Evolutionary conservation across 805 yeast genomes (phyloP).

Genomic region (Lipomyces chichibuensis): DNA sequence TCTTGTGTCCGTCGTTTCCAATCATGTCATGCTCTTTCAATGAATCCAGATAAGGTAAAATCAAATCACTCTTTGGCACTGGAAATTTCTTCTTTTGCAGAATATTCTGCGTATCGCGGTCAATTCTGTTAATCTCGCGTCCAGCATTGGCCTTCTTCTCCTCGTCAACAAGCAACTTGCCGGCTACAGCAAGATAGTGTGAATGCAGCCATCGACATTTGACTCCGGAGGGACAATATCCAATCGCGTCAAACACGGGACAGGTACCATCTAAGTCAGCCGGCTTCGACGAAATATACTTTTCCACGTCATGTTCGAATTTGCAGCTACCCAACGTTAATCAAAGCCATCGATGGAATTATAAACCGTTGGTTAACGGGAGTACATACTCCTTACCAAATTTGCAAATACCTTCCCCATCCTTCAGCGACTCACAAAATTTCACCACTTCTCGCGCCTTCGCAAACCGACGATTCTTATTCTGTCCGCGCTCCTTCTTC

Average conservation of each 20-base stretch:
- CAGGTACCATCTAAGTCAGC: conserved; percentile 76
- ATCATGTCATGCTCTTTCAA: conserved; percentile 48
- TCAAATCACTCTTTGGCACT: conserved; percentile 59
- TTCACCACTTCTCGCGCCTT: conserved; percentile 67
- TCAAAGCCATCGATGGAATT: too few species aligned
- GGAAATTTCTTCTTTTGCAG: conserved; percentile 66
- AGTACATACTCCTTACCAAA: conserved; percentile 28
- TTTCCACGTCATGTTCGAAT: conserved; percentile 71
- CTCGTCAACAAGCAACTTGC: conserved; percentile 50
- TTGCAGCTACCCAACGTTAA: conserved; percentile 53
- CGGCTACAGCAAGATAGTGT: conserved; percentile 59
- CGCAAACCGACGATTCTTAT: conserved; percentile 74
- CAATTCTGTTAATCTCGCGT: conserved; percentile 67
- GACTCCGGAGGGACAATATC: conserved; percentile 89
- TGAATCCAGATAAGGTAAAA: conserved; percentile 67
- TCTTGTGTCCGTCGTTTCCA: conserved; percentile 46
- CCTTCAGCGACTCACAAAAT: conserved; percentile 60
- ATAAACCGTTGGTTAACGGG: too few species aligned
- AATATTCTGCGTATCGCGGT: conserved; percentile 50
- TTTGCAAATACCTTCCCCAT: conserved; percentile 40
- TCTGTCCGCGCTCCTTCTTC: conserved; percentile 72
- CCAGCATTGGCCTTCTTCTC: conserved; percentile 45
- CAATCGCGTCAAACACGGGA: conserved; percentile 80
- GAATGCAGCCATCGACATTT: conserved; percentile 88
- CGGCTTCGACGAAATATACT: conserved; percentile 66